Evolutionary conservation across 1,284 basidiomycete species (phyloP).

Genomic region (Irpex rosettiformis): DNA sequence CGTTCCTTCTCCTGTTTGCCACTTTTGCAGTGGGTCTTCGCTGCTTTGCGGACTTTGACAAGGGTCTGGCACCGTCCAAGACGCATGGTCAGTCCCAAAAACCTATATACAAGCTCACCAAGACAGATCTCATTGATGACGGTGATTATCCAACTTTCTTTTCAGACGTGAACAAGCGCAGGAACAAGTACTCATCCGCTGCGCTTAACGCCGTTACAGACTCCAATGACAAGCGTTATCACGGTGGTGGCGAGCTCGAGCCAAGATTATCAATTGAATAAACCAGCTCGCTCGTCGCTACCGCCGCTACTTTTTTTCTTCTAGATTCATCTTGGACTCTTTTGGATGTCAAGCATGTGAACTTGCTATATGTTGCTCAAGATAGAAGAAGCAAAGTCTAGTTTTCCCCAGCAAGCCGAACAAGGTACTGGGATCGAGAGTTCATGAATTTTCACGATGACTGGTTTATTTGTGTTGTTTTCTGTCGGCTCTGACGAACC

Average conservation of each 20-base stretch:
- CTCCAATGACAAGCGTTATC: constrained; percentile 29
- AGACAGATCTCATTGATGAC: constrained; percentile 21
- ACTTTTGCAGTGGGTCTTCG: constrained; percentile 74
- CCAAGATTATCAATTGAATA: constrained; percentile 51
- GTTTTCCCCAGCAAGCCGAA: background rate
- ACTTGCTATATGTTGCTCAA: background rate
- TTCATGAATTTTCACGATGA: background rate
- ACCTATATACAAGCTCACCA: constrained; percentile 27
- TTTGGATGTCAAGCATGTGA: background rate
- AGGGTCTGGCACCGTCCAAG: constrained; percentile 68
- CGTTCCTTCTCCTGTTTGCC: constrained; percentile 66
- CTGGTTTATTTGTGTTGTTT: background rate
- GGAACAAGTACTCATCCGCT: constrained; percentile 41
- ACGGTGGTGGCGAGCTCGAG: constrained; percentile 33
- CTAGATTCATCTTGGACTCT: background rate
- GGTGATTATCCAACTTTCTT: constrained; percentile 19
- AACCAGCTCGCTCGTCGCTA: constrained; percentile 9
- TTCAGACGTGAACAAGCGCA: constrained; percentile 45
- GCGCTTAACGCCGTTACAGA: constrained; percentile 37
- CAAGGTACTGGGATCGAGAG: background rate
- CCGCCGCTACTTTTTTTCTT: no score
- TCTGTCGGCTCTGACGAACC: background rate
- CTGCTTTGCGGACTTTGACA: constrained; percentile 78
- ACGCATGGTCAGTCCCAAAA: constrained; percentile 60
- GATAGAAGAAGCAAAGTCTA: background rate